Percentiles rank a stretch among this genome's conserved stretches.
Conservation (phyloP, 2,329 filamentous ascomycete genomes). For the Ophiostoma quercus region DNA sequence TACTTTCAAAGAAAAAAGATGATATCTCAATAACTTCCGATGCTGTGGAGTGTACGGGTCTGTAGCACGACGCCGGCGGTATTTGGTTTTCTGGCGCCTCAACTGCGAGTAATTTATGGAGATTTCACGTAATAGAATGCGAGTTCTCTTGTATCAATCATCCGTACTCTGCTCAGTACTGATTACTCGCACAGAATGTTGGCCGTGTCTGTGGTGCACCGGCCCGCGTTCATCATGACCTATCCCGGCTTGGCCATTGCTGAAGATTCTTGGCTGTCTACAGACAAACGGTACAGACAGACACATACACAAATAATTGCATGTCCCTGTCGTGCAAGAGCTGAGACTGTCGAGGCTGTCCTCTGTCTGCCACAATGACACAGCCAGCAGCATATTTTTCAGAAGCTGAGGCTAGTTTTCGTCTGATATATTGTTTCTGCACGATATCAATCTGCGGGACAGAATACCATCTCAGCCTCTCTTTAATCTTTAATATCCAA, state of each 20-base stretch:
- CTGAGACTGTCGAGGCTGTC: neutral
- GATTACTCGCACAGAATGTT: neutral
- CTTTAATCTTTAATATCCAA: too few species aligned
- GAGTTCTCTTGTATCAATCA: neutral
- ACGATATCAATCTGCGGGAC: neutral
- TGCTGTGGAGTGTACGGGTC: neutral
- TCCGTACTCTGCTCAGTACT: too few species aligned
- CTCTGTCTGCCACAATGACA: neutral
- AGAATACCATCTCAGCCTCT: neutral
- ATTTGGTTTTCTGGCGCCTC: neutral
- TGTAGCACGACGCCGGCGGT: slow-evolving; percentile 9
- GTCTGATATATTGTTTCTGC: neutral
- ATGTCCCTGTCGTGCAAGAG: neutral
- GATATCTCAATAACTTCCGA: neutral
- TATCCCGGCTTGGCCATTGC: neutral
- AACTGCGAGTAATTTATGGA: neutral
- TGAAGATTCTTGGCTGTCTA: slow-evolving; percentile 3
- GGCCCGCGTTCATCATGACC: slow-evolving; percentile 2
- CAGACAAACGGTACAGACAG: neutral
- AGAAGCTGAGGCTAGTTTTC: neutral
- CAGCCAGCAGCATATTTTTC: neutral
- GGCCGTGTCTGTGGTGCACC: neutral
- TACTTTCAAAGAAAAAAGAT: neutral
- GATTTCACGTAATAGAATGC: neutral
- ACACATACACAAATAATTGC: neutral